phyloP scores from a whole-genome alignment of 1,284 basidiomycete species.

The Gomphus sp. region DNA sequence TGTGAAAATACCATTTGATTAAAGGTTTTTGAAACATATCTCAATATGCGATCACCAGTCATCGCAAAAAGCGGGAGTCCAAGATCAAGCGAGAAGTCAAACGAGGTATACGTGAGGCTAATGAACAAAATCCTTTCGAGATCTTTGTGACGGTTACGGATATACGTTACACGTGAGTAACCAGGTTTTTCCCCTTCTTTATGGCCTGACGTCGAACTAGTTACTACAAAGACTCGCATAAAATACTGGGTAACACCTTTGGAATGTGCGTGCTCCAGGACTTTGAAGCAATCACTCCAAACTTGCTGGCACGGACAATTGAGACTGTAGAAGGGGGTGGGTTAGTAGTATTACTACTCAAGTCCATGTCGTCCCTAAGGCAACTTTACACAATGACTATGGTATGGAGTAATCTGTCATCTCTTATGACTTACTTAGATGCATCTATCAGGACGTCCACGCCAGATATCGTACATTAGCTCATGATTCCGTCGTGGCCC shows the following conservation, averaged over 20 bases:
- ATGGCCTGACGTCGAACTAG: constrained; percentile 21
- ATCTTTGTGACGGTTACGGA: constrained; percentile 99
- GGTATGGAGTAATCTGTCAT: constrained; percentile 42
- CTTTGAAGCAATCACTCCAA: constrained; percentile 98
- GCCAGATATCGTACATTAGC: constrained; percentile 87
- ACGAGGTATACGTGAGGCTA: constrained; percentile 86
- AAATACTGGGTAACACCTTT: constrained; percentile 95
- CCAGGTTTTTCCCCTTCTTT: neutral
- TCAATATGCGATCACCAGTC: constrained; percentile 40
- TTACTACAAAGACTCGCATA: constrained; percentile 91
- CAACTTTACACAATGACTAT: constrained; percentile 96
- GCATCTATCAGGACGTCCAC: constrained; percentile 73
- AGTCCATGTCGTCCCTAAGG: constrained; percentile 90
- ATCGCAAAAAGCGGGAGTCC: constrained; percentile 93
- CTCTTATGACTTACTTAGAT: neutral
- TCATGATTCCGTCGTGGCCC: constrained; percentile 82
- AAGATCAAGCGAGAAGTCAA: constrained; percentile 95
- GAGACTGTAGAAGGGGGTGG: constrained; percentile 99
- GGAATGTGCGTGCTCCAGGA: constrained; percentile 98
- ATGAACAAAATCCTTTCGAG: constrained; percentile 96
- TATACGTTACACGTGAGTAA: constrained; percentile 85
- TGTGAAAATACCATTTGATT: constrained; percentile 26
- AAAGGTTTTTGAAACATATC: constrained; percentile 2
- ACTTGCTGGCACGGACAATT: constrained; percentile 92
- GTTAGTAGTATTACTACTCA: constrained; percentile 83